Conservation (phyloP, 2,329 filamentous ascomycete genomes). For the Neurospora crassa region DNA sequence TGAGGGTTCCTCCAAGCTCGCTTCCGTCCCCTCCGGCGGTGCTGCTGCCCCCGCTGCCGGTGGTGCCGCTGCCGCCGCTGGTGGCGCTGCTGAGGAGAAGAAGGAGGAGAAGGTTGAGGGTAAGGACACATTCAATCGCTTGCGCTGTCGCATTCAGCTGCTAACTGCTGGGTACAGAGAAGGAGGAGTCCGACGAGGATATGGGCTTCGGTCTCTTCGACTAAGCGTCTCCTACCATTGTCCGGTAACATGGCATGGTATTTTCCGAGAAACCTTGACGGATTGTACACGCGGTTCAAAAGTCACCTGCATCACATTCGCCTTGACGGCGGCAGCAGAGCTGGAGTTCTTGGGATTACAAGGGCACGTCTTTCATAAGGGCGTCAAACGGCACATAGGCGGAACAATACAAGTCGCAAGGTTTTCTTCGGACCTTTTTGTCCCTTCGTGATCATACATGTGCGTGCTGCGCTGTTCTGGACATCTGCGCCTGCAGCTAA, state of each 20-base stretch:
- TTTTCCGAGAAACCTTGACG: slow-evolving; percentile 12
- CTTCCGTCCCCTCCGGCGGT: slow-evolving; percentile 92
- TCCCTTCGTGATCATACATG: neutral
- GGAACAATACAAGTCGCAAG: slow-evolving; percentile 7
- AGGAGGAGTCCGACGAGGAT: slow-evolving; percentile 66
- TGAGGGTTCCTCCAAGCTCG: slow-evolving; percentile 85
- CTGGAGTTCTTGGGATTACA: slow-evolving; percentile 10
- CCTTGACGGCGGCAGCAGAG: slow-evolving; percentile 2
- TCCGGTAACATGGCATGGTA: slow-evolving; percentile 5
- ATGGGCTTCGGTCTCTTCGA: slow-evolving; percentile 72
- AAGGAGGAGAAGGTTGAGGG: slow-evolving; percentile 67
- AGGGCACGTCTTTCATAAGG: slow-evolving; percentile 5
- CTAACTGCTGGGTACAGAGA: slow-evolving; percentile 34
- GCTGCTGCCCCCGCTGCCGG: slow-evolving; percentile 60
- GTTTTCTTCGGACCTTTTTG: slow-evolving; percentile 5
- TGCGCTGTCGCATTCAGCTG: neutral
- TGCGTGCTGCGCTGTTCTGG: neutral
- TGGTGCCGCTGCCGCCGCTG: slow-evolving; percentile 57
- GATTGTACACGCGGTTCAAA: slow-evolving; percentile 9
- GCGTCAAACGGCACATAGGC: slow-evolving; percentile 9
- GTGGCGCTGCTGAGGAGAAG: slow-evolving; percentile 54
- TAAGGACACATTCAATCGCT: slow-evolving; percentile 37
- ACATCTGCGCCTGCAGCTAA: neutral
- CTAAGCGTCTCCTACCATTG: slow-evolving; percentile 35
- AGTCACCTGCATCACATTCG: slow-evolving; percentile 5